These are phyloP conservation scores for Aspergillus ochraceus DNA, from an alignment of 2,329 filamentous ascomycete species.

Conservation along the genomic window DNA sequence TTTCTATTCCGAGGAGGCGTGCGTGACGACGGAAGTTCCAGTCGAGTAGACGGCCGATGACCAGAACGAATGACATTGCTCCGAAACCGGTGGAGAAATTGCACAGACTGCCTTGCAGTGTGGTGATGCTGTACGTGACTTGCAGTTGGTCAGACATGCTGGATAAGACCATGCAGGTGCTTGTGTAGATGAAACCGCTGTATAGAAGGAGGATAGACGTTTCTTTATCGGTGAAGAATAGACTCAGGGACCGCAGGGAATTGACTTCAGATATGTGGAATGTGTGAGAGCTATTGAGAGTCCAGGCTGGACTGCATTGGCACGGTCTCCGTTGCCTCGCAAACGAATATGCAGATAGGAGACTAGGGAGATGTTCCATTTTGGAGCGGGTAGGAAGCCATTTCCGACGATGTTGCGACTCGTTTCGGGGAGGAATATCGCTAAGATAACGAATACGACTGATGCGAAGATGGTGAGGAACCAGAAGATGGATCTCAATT, in stretches of 20 bases:
- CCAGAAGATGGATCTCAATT: constrained; percentile 67
- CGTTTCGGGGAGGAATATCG: constrained; percentile 57
- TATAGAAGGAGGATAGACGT: constrained; percentile 23
- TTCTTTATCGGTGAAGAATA: constrained; percentile 10
- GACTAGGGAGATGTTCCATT: constrained; percentile 23
- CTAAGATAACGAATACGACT: constrained; percentile 55
- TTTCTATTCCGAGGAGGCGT: constrained; percentile 28
- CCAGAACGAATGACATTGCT: constrained; percentile 39
- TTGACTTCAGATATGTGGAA: background rate
- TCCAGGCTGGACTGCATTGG: background rate
- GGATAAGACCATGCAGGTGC: constrained; percentile 45
- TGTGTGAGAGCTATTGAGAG: background rate
- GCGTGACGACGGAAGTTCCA: constrained; percentile 44
- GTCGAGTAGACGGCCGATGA: constrained; percentile 44
- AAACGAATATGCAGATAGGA: constrained; percentile 20
- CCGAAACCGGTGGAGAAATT: constrained; percentile 46
- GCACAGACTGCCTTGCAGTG: constrained; percentile 43
- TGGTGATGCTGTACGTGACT: constrained; percentile 39
- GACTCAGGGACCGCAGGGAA: background rate
- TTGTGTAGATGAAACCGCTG: constrained; percentile 29
- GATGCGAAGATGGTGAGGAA: constrained; percentile 58
- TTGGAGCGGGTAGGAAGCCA: constrained; percentile 32
- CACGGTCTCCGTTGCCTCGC: background rate
- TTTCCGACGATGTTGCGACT: constrained; percentile 42
- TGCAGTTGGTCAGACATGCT: constrained; percentile 39